Percentiles rank a stretch among this genome's conserved stretches.
Evolutionary conservation across 768 basidiomycete species (phyloP).

Genomic region (Auriculariales sp.): DNA sequence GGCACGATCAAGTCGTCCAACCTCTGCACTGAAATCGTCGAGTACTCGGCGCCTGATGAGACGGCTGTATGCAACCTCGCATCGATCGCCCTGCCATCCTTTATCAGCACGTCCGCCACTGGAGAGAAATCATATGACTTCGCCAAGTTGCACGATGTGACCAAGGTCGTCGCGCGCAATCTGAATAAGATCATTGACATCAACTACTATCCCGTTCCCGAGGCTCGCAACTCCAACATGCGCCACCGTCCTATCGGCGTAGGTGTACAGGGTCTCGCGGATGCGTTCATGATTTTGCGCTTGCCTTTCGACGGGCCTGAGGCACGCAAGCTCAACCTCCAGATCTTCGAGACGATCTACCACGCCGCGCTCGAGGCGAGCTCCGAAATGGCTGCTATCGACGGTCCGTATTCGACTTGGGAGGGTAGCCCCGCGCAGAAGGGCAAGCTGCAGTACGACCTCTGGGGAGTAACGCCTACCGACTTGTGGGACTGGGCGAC

Average conservation of each 20-base stretch:
- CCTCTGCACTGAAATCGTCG: constrained; percentile 96
- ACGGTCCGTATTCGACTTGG: constrained; percentile 81
- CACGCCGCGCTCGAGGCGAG: constrained; percentile 88
- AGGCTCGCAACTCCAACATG: constrained; percentile 87
- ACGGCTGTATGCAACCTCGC: constrained; percentile 98
- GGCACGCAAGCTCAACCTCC: constrained; percentile 77
- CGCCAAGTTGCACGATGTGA: constrained; percentile 83
- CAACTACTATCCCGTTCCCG: constrained; percentile 90
- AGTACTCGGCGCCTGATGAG: constrained; percentile 95
- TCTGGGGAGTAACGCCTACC: constrained; percentile 85
- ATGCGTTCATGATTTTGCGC: constrained; percentile 92
- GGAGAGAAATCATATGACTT: constrained; percentile 56
- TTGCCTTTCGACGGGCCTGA: constrained; percentile 88
- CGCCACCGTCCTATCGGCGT: constrained; percentile 95
- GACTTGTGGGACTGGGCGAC: constrained; percentile 88
- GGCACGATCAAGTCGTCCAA: constrained; percentile 99
- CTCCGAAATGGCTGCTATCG: constrained; percentile 63
- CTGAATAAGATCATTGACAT: constrained; percentile 87
- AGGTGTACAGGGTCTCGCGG: constrained; percentile 95
- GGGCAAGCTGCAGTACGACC: constrained; percentile 84
- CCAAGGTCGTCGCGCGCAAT: constrained; percentile 87
- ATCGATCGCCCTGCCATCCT: constrained; percentile 88
- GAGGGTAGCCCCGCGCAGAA: constrained; percentile 79
- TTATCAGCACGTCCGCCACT: constrained; percentile 48
- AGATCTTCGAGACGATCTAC: constrained; percentile 99